Evolutionary conservation across 345 rosid species (phyloP), one percentile per base, ranked within the genome.

Genomic region (Psidium guajava): DNA sequence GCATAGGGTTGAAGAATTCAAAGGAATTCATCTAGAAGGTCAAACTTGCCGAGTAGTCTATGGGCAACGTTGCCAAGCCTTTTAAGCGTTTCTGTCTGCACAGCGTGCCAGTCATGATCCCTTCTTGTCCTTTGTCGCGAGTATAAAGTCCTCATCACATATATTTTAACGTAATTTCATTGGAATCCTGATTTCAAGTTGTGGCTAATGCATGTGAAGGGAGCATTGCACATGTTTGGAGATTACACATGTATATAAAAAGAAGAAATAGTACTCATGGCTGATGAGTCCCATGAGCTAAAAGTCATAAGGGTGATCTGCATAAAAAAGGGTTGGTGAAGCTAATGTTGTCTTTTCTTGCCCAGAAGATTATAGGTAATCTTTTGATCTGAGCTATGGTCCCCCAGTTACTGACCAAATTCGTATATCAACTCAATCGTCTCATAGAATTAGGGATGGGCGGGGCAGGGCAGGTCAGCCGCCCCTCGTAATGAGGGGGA

Each of bases 21-120:
- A 40, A 24, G 51, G 13, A 59, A 40, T 82, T 32, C 84, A 59
- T 86, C 82, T 82, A 64, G 85, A 86, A 82, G 87, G 82, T 86
- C 84, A 86, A 64, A 82, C 11, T 25, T 42, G 44, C 55, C 73
- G 50, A 28, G 56, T 8, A n/a, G 11, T 32, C 40, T n/a, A 20
- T 1, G 40, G 83, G 12, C 2, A n/a, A 53, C 32, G 40, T n/a
- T 81, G 83, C 18, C 22, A 11, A 6, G 54, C 28, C 40, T 81
- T n/a, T 11, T 50, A 50, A 24, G 1, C 58, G 18, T 54, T 32
- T 24, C 28, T 28, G 42, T 82, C 44, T 50, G 36, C 42, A 5
- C 47, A 1, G 77, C 8, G 28, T n/a, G 84, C 58, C 58, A 54
- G 61, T 32, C 42, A 7, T 53, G 54, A 49, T 81, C 54, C 56